Conservation (phyloP, 1,284 basidiomycete genomes). For the Abortiporus biennis region DNA sequence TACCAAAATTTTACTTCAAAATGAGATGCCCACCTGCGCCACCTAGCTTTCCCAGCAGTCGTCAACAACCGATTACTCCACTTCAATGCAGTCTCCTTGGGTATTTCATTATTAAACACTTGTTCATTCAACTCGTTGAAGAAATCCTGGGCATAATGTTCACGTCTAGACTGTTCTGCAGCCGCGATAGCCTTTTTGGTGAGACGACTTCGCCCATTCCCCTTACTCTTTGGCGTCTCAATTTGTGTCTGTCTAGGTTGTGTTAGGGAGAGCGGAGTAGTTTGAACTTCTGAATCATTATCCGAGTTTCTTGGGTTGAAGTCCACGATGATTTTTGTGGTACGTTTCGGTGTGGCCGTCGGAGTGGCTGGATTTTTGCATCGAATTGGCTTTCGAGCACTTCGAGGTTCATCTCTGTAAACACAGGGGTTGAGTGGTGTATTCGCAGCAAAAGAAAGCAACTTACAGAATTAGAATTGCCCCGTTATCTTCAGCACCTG, state of each 20-base stretch:
- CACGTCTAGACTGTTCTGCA: conserved; percentile 39
- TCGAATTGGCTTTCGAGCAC: conserved; percentile 3
- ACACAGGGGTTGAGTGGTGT: background rate
- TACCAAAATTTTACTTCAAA: background rate
- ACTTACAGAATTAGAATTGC: background rate
- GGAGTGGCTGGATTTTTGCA: background rate
- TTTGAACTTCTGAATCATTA: background rate
- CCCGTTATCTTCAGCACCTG: too few species aligned
- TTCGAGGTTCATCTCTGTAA: conserved; percentile 3
- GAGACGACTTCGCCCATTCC: conserved; percentile 13
- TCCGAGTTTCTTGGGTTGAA: background rate
- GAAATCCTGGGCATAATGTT: conserved; percentile 57
- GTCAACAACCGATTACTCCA: conserved; percentile 73
- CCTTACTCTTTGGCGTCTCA: background rate
- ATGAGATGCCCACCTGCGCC: conserved; percentile 44
- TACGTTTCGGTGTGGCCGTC: background rate
- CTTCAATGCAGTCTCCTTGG: conserved; percentile 51
- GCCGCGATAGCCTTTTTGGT: conserved; percentile 40
- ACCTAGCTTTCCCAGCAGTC: conserved; percentile 76
- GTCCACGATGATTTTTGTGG: background rate
- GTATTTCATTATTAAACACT: conserved; percentile 74
- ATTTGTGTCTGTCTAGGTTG: background rate
- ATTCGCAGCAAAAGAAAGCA: background rate
- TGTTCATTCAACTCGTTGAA: conserved; percentile 76
- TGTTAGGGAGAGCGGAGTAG: background rate